Percentiles rank a stretch among this genome's conserved stretches.
Conservation (phyloP, 1,284 basidiomycete species). For the Psilocybe mexicana region DNA sequence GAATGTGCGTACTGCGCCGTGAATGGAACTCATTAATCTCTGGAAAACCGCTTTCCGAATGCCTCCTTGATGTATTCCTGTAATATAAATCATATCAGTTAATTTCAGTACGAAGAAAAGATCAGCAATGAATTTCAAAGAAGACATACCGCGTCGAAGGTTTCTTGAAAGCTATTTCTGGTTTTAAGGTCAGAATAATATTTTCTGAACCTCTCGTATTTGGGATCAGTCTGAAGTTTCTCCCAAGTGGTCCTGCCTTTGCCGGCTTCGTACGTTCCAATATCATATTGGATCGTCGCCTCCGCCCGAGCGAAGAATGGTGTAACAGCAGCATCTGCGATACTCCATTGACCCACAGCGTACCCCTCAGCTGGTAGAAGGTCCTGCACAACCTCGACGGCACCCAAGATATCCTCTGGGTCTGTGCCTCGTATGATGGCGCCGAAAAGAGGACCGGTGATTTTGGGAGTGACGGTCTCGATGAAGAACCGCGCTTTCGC, state of each 20-base stretch:
- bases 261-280: slow-evolving; percentile 45
- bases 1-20: too few species aligned
- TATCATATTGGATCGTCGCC: slow-evolving; percentile 43
- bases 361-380: slow-evolving; percentile 42
- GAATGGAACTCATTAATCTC: not conserved
- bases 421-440: slow-evolving; percentile 43
- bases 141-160: slow-evolving; percentile 13
- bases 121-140: too few species aligned
- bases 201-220: slow-evolving; percentile 43
- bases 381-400: slow-evolving; percentile 42
- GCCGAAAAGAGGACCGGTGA: slow-evolving; percentile 38
- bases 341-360: slow-evolving; percentile 49
- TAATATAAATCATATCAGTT: not conserved
- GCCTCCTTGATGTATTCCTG: slow-evolving; percentile 12
- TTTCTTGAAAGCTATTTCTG: slow-evolving; percentile 49
- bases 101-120: too few species aligned
- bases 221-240: slow-evolving; percentile 37
- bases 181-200: slow-evolving; percentile 43
- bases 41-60: slow-evolving; percentile 9
- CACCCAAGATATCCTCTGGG: slow-evolving; percentile 39
- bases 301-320: slow-evolving; percentile 50
- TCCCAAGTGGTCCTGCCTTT: slow-evolving; percentile 42
- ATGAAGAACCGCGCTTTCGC: slow-evolving; percentile 64
- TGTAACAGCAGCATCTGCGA: slow-evolving; percentile 54
- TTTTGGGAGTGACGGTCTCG: slow-evolving; percentile 47